Evolutionary conservation across 441 rosid genomes (phyloP).

Genomic region (Capsella rubella): DNA sequence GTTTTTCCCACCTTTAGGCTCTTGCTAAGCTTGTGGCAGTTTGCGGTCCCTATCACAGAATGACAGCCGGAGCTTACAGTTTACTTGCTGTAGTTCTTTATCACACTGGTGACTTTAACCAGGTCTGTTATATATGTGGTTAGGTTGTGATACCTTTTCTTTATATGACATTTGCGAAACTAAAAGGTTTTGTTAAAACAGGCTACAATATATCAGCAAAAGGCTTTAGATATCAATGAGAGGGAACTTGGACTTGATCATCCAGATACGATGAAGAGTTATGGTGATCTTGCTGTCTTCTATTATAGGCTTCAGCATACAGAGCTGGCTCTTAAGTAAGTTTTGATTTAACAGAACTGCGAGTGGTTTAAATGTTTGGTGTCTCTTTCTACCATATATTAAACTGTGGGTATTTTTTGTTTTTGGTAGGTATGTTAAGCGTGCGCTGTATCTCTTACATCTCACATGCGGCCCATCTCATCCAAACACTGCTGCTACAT

Average conservation of each 20-base stretch:
- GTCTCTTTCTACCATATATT: constrained; percentile 23
- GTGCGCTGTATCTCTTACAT: constrained; percentile 76
- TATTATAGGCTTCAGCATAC: constrained; percentile 84
- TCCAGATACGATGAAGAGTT: constrained; percentile 87
- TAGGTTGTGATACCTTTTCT: constrained; percentile 16
- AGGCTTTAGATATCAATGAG: constrained; percentile 83
- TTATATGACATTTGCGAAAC: constrained; percentile 32
- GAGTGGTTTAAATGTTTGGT: constrained; percentile 16
- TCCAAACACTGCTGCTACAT: constrained; percentile 85
- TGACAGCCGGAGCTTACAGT: constrained; percentile 89
- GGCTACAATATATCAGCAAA: constrained; percentile 84
- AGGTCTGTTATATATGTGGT: constrained; percentile 53
- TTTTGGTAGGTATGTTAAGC: constrained; percentile 71
- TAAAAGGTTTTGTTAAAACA: constrained; percentile 42
- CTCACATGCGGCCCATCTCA: constrained; percentile 84
- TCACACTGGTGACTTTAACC: constrained; percentile 86
- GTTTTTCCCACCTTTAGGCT: constrained; percentile 58
- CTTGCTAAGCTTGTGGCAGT: constrained; percentile 81
- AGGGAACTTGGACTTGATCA: constrained; percentile 84
- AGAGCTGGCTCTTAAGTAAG: constrained; percentile 81
- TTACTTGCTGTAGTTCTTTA: constrained; percentile 80
- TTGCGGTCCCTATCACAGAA: constrained; percentile 80
- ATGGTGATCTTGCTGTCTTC: constrained; percentile 86
- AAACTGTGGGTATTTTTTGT: constrained; percentile 15
- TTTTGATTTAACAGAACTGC: constrained; percentile 23